Evolutionary conservation across 176 grass and related monocot species (phyloP).

Genomic region (Rhynchospora breviuscula): DNA sequence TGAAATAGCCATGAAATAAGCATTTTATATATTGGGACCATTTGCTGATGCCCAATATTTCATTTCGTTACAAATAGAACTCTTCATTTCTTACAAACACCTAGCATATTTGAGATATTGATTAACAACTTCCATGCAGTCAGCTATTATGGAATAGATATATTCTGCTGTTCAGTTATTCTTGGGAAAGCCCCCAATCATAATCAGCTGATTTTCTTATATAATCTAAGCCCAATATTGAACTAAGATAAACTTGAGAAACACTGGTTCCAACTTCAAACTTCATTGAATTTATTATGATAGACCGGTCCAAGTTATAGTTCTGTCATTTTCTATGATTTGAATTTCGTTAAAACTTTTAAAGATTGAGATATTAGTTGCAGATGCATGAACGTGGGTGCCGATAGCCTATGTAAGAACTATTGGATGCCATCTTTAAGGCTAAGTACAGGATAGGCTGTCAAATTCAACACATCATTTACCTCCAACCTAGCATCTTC

Average conservation of each 20-base stretch:
- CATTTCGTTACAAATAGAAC: background rate
- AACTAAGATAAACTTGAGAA: background rate
- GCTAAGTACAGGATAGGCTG: background rate
- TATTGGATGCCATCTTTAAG: background rate
- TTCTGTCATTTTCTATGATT: background rate
- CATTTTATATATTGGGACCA: background rate
- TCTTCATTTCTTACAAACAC: background rate
- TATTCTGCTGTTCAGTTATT: background rate
- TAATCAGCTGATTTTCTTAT: background rate
- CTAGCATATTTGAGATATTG: background rate
- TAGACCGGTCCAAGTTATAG: background rate
- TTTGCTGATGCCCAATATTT: background rate
- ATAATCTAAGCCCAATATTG: background rate
- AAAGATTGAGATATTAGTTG: background rate
- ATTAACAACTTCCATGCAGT: background rate
- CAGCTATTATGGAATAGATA: background rate
- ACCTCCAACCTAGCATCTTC: conserved; percentile 88
- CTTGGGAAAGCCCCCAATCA: background rate
- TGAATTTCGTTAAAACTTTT: background rate
- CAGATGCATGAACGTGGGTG: background rate
- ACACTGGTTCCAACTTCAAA: background rate
- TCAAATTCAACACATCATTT: background rate
- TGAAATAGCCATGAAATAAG: conserved; percentile 12
- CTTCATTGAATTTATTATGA: background rate
- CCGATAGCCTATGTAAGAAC: background rate